Conservation (phyloP, 2,329 filamentous ascomycete genomes). For the Neofusicoccum kwambonambiense region DNA sequence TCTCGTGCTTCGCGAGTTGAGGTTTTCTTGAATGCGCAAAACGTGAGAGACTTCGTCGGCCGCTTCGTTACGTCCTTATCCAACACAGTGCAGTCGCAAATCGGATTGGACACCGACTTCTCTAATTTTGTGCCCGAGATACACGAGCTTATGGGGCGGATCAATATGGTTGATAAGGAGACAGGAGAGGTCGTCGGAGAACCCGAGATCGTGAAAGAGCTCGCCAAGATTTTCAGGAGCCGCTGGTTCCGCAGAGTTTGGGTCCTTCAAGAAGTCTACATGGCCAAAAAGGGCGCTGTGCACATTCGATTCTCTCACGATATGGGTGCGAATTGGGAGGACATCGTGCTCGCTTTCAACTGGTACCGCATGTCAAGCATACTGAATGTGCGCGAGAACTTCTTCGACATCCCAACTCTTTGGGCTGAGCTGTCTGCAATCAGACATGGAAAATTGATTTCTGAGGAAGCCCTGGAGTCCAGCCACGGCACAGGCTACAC, state of each 20-base stretch:
- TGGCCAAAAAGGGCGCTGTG: background rate
- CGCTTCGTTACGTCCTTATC: too few relatives aligned
- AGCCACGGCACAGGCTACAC: background rate
- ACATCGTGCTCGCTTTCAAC: background rate
- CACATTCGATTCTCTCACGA: background rate
- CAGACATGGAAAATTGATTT: too few relatives aligned
- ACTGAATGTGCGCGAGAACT: too few relatives aligned
- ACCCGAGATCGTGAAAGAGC: background rate
- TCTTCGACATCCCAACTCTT: too few relatives aligned
- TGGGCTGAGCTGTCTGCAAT: too few relatives aligned
- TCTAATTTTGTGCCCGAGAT: too few relatives aligned
- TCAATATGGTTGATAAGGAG: background rate
- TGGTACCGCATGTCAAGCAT: background rate
- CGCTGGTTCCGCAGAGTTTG: background rate
- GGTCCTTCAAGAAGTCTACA: background rate
- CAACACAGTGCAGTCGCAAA: too few relatives aligned
- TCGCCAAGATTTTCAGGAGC: background rate
- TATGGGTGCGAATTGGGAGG: background rate
- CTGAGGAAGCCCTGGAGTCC: too few relatives aligned
- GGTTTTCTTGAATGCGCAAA: constrained; percentile 17
- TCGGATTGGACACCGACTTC: too few relatives aligned
- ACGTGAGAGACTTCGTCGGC: too few relatives aligned
- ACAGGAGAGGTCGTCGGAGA: too few relatives aligned
- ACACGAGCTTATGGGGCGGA: background rate
- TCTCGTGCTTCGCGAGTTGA: constrained; percentile 18